Evolutionary conservation across 768 basidiomycete genomes (phyloP).

Genomic region (Myochromella boudieri): DNA sequence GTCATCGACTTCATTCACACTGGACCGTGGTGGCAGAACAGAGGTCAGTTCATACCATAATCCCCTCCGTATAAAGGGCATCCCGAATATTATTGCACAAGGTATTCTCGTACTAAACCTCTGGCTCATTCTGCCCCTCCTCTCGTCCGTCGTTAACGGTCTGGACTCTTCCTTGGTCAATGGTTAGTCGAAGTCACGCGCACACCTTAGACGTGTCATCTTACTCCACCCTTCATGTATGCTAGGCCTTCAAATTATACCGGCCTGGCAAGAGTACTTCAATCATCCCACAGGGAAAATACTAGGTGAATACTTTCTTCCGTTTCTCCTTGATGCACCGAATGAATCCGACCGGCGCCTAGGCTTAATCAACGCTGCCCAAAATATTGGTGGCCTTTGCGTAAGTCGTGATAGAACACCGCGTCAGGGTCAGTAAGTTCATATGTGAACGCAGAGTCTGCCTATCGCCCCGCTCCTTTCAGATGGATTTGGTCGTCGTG

Average conservation of each 20-base stretch:
- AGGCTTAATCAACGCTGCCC: slow-evolving; percentile 68
- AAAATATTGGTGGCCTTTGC: slow-evolving; percentile 54
- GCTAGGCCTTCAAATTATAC: slow-evolving; percentile 65
- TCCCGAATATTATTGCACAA: slow-evolving; percentile 19
- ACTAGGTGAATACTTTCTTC: slow-evolving; percentile 36
- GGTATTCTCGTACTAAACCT: slow-evolving; percentile 61
- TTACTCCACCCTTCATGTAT: slow-evolving; percentile 16
- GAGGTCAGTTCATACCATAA: slow-evolving; percentile 35
- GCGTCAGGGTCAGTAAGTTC: no score
- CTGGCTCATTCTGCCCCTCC: slow-evolving; percentile 58
- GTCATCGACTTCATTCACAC: slow-evolving; percentile 59
- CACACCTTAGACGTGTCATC: neutral
- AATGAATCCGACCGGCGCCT: neutral
- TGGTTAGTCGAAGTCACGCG: slow-evolving; percentile 23
- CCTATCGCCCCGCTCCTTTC: slow-evolving; percentile 36
- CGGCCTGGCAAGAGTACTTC: slow-evolving; percentile 62
- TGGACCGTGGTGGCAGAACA: slow-evolving; percentile 63
- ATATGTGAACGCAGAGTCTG: neutral
- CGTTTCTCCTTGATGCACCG: neutral
- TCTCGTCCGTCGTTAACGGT: slow-evolving; percentile 67
- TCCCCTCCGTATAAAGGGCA: neutral
- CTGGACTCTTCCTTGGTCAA: slow-evolving; percentile 70
- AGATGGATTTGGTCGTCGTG: slow-evolving; percentile 61
- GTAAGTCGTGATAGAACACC: no score
- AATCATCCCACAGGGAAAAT: slow-evolving; percentile 47